These are phyloP conservation scores for Mucor mucedo DNA, from an alignment of 371 early-diverging fungal genomes.

Conservation along the genomic window DNA sequence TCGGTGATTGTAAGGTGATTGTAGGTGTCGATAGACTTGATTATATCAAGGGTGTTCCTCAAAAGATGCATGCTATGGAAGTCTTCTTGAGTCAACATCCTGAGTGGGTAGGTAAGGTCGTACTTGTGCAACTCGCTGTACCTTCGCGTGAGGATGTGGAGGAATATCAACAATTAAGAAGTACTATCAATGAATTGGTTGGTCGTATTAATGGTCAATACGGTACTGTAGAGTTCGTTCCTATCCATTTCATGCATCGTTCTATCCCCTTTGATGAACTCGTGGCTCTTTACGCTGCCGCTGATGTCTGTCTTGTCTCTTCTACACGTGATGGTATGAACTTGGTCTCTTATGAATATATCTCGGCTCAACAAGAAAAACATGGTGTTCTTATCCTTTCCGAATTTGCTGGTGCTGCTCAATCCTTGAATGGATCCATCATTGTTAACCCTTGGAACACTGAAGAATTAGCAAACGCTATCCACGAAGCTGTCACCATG, in stretches of 20 bases:
- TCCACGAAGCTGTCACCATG: slow-evolving; percentile 95
- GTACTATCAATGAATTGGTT: slow-evolving; percentile 93
- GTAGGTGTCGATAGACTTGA: slow-evolving; percentile 99
- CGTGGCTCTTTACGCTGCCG: slow-evolving; percentile 93
- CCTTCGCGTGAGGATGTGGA: slow-evolving; percentile 97
- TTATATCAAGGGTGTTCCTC: slow-evolving; percentile 99
- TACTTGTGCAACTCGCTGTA: slow-evolving; percentile 97
- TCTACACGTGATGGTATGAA: slow-evolving; percentile 99
- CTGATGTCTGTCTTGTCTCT: slow-evolving; percentile 97
- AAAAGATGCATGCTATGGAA: slow-evolving; percentile 95
- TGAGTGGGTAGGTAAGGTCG: slow-evolving; percentile 93
- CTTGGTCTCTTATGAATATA: slow-evolving; percentile 97
- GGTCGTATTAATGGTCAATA: slow-evolving; percentile 96
- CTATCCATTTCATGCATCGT: slow-evolving; percentile 98
- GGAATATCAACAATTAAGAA: slow-evolving; percentile 94
- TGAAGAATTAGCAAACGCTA: slow-evolving; percentile 91
- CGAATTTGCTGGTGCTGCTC: slow-evolving; percentile 99
- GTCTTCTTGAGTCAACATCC: slow-evolving; percentile 90
- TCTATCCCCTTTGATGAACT: slow-evolving; percentile 96
- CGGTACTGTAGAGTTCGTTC: slow-evolving; percentile 94
- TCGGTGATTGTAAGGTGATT: slow-evolving; percentile 88
- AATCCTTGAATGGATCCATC: slow-evolving; percentile 94
- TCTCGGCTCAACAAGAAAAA: slow-evolving; percentile 91
- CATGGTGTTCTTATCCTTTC: slow-evolving; percentile 97
- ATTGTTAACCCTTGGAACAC: slow-evolving; percentile 99